Evolutionary conservation across 2,329 filamentous ascomycete genomes (phyloP), one percentile per base, ranked within the genome.

Genomic region (Allantophomopsis cytisporea): DNA sequence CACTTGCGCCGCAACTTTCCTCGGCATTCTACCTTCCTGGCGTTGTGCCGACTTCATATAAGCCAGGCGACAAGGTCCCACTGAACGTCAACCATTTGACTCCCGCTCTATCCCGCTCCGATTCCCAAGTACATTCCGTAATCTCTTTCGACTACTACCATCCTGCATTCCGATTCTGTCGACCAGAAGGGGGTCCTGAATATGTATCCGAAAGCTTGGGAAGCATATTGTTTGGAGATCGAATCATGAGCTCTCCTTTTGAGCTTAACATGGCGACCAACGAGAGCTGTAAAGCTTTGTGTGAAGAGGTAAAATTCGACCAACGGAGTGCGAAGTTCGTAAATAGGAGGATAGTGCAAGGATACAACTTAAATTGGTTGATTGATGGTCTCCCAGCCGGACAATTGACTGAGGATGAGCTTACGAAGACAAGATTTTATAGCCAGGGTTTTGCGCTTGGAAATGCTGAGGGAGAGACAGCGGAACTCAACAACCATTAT

Each of bases 71-170:
- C 51, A 65, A 65, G 18, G 91, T 98, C 17, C 85, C 88, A 17
- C 73, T 98, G 37, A 80, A 84, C 54, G 91, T 98, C 60, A 98
- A 98, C 65, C 80, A 80, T 56, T 80, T 98, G 52, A 91, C 85
- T 33, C 89, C 91, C 4, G 77, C 88, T 35, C 78, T 86, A 35
- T 82, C 83, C 33, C 69, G 75, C 43, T 71, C 75, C 47, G 86
- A 94, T 60, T 74, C 81, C 18, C 80, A 86, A 50, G 69, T 96
- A 32, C 85, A 87, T 57, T 93, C 88, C n/a, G 81, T 94, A 40
- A 80, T 96, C 53, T 84, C 89, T 4, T 98, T 84, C 69, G 89
- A 96, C 62, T 96, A 98, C 68, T 98, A 98, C 59, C 78, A 91
- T 52, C 74, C 79, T 5, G 73, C 73, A 3, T 94, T 98, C 61